Evolutionary conservation across 129 eudicot species (phyloP), one percentile per base, ranked within the genome.

Genomic region (Tanacetum coccineum): DNA sequence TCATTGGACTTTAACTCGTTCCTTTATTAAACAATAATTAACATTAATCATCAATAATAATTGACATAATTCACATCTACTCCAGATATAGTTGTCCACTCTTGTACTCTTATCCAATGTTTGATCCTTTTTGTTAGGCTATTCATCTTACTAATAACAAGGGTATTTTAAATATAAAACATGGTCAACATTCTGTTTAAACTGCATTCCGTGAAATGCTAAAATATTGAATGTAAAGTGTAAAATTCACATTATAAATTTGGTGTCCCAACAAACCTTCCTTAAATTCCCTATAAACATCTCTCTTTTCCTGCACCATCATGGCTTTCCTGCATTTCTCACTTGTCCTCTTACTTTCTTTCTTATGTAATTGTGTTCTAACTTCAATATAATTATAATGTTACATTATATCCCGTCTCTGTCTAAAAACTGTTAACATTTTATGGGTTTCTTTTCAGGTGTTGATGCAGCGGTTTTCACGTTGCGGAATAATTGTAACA

Each of bases 401-500:
- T 65, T 78, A 39, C 57, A 70, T 22, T 78, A 83, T 79, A 72
- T 25, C 26, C 10, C 5, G 10, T 11, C 6, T 58, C 7, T 5
- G 5, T 13, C 40, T 9, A 10, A 56, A 0, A 78, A 83, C 25
- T 13, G 54, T 6, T 6, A 51, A n/a, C 70, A 0, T 52, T 52
- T 52, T 18, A 4, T 20, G 5, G 9, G 18, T 58, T 25, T 58
- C n/a, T 58, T 25, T 13, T 6, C 63, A 58, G 63, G 63, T 58
- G 63, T 58, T 58, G 63, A 58, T 10, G 63, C 63, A 4, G 63
- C 63, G 3, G 58, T 69, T 45, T 86, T 86, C 73, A 86, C 82
- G 0, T 65, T 86, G 60, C 70, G 80, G 36, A 86, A 86, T 79
- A 78, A 45, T 0, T 86, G 88, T 48, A 54, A 52, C 10, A 9